phyloP scores from a whole-genome alignment of 768 basidiomycete genomes.

The Auricularia auricula-judae region DNA sequence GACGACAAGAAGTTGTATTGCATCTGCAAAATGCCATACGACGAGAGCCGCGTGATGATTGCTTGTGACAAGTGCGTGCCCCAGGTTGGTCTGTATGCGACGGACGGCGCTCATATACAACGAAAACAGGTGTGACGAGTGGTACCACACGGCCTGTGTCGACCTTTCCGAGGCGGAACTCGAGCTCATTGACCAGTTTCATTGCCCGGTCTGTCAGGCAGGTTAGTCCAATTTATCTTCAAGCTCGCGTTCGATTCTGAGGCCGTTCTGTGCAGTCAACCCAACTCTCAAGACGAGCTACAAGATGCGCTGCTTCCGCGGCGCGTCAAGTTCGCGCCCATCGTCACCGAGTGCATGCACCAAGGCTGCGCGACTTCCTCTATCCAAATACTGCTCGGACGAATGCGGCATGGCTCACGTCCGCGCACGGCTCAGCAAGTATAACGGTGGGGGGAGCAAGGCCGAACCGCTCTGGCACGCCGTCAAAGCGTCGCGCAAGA shows the following conservation, averaged over 20 bases:
- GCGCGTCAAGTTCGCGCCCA: slow-evolving; percentile 15
- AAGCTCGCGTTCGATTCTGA: background rate
- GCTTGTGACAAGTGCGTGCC: slow-evolving; percentile 51
- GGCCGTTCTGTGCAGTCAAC: slow-evolving; percentile 31
- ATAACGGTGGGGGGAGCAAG: slow-evolving; percentile 52
- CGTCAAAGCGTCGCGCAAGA: slow-evolving; percentile 56
- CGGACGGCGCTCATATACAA: background rate
- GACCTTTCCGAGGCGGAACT: slow-evolving; percentile 70
- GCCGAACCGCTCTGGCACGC: slow-evolving; percentile 60
- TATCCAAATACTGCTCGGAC: slow-evolving; percentile 88
- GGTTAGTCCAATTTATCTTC: slow-evolving; percentile 35
- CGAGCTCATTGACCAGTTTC: slow-evolving; percentile 86
- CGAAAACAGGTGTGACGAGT: slow-evolving; percentile 69
- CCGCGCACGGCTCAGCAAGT: slow-evolving; percentile 59
- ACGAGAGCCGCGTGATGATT: slow-evolving; percentile 85
- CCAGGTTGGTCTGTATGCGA: background rate
- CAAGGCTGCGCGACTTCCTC: slow-evolving; percentile 65
- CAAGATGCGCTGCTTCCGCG: slow-evolving; percentile 67
- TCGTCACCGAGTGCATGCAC: slow-evolving; percentile 38
- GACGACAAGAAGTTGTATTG: slow-evolving; percentile 72
- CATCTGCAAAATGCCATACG: slow-evolving; percentile 77
- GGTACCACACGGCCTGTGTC: slow-evolving; percentile 87
- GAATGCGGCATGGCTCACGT: slow-evolving; percentile 64
- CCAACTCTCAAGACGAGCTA: slow-evolving; percentile 62
- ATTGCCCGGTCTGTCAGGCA: slow-evolving; percentile 69